These are phyloP conservation scores for Populus simonii DNA, from an alignment of 345 rosid genomes.

Conservation along the genomic window DNA sequence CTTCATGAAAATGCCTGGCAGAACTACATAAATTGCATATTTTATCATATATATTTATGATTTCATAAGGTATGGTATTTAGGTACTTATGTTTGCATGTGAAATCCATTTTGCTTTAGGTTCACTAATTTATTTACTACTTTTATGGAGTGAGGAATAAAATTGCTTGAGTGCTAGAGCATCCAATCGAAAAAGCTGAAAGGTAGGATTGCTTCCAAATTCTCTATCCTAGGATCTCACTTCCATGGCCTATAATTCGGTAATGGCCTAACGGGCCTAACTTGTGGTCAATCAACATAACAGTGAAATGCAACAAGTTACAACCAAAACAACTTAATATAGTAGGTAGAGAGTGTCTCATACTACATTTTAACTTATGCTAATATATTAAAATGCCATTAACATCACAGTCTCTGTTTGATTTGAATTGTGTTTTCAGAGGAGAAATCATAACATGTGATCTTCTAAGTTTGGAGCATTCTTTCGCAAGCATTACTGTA, in stretches of 20 bases:
- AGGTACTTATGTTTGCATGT: background rate
- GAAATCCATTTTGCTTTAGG: conserved; percentile 1
- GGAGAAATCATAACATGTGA: background rate
- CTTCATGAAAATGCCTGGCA: conserved; percentile 4
- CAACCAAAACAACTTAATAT: background rate
- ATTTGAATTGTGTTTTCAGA: no score
- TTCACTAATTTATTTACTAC: background rate
- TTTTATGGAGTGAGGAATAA: conserved; percentile 1
- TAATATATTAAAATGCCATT: background rate
- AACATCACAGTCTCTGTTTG: background rate
- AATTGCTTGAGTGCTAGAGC: background rate
- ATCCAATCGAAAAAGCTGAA: background rate
- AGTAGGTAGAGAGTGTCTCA: background rate
- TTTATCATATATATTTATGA: background rate
- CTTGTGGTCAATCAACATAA: background rate
- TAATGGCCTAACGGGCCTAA: background rate
- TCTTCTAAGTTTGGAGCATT: background rate
- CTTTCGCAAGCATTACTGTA: background rate
- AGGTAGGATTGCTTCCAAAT: background rate
- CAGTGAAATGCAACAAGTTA: background rate
- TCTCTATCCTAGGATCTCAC: background rate
- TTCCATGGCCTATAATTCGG: background rate
- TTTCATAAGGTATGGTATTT: background rate
- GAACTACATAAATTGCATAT: background rate
- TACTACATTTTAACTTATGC: background rate